These are phyloP conservation scores for Calonectria naviculata DNA, from an alignment of 2,329 filamentous ascomycete species.

Conservation along the genomic window DNA sequence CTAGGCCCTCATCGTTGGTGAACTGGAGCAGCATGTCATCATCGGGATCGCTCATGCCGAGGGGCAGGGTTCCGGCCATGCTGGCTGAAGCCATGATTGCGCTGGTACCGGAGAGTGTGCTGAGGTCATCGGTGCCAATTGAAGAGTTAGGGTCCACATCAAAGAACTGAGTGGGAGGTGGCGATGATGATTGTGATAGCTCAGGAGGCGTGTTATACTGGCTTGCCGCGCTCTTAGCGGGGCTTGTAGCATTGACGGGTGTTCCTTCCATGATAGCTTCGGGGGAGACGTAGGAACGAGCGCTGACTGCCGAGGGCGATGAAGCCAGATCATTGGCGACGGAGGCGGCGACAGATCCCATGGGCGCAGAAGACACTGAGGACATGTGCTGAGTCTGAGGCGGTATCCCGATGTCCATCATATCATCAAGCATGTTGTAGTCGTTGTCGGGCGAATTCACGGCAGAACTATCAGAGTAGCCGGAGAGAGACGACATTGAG, in stretches of 20 bases:
- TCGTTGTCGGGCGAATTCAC: slow-evolving; percentile 64
- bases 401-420: slow-evolving; percentile 56
- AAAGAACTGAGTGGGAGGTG: slow-evolving; percentile 61
- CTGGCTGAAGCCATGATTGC: slow-evolving; percentile 46
- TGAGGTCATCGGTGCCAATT: slow-evolving; percentile 44
- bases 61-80: slow-evolving; percentile 47
- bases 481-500: slow-evolving; percentile 65
- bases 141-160: slow-evolving; percentile 55
- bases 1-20: slow-evolving; percentile 54
- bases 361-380: slow-evolving; percentile 58
- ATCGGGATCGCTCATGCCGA: slow-evolving; percentile 51
- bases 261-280: slow-evolving; percentile 54
- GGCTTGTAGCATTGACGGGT: slow-evolving; percentile 55
- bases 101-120: slow-evolving; percentile 42
- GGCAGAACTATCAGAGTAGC: slow-evolving; percentile 67
- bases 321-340: slow-evolving; percentile 46
- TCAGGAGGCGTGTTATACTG: slow-evolving; percentile 69
- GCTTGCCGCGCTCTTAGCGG: slow-evolving; percentile 62
- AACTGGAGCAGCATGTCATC: slow-evolving; percentile 59
- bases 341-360: slow-evolving; percentile 48
- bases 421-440: slow-evolving; percentile 59
- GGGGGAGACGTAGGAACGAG: slow-evolving; percentile 60
- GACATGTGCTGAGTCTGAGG: slow-evolving; percentile 42
- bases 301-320: slow-evolving; percentile 54
- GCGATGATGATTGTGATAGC: slow-evolving; percentile 70